Evolutionary conservation across 192 early-diverging fungal genomes (phyloP), one percentile per base, ranked within the genome.

Genomic region (Coemansia sp.): DNA sequence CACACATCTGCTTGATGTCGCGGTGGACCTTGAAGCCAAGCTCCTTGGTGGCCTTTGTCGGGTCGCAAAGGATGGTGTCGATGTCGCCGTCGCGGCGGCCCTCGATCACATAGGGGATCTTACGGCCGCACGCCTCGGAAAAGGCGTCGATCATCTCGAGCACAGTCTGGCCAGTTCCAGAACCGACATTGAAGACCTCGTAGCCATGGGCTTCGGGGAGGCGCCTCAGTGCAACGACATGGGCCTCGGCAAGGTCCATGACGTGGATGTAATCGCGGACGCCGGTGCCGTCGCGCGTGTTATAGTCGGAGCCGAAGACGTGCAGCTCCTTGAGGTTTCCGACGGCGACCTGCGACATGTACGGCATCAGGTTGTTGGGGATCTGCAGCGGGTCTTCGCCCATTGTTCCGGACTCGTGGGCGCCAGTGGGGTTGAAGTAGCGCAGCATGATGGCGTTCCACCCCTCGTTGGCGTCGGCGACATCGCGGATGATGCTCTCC

Each of bases 181-280:
- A 90, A 33, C 95, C 97, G 20, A 98, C 76, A 75, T 98, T 98
- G 64, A 93, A 98, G n/a, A 88, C 81, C 65, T 87, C 85, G 61
- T 75, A 83, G 51, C 80, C 80, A 18, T 78, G 82, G 65, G 88
- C 87, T 24, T 63, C 64, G 18, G 64, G 16, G 63, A 98, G 76
- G 60, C 95, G 91, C 57, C 89, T 85, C 20, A 98, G 75, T 1
- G 96, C 93, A 23, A 87, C 86, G 9, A 94, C 90, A 67, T 98
- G 97, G 7, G 92, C 95, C 53, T 89, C 85, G 18, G 95, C 94
- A 35, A 97, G 84, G 66, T 98, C 97, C 61, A 91, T 91, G 5
- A 98, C 95, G 71, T 98, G 97, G 59, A 98, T 91, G 73, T 96
- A 98, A 76, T 98, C 97, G 39, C 97, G 87, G 21, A 99, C 89